These are phyloP conservation scores for Plicaturopsis crispa DNA, from an alignment of 768 basidiomycete genomes.

Conservation along the genomic window DNA sequence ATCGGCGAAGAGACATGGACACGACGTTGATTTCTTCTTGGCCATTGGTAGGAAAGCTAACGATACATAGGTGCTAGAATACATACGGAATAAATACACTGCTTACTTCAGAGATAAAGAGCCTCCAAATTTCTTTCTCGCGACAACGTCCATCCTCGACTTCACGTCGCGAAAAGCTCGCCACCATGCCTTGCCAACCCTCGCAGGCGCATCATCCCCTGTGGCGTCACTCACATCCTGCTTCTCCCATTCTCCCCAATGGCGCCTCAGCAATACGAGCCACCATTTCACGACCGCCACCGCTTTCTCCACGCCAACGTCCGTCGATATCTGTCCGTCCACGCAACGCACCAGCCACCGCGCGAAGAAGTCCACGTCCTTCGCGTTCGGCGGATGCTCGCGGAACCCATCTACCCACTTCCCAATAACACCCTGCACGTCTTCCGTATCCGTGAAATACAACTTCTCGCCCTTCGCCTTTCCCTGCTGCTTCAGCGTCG, in stretches of 20 bases:
- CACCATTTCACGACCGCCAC: slow-evolving; percentile 77
- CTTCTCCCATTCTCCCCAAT: slow-evolving; percentile 54
- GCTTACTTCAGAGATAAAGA: slow-evolving; percentile 49
- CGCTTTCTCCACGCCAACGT: slow-evolving; percentile 64
- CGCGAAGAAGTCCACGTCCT: slow-evolving; percentile 70
- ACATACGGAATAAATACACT: not conserved
- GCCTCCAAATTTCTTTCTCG: slow-evolving; percentile 67
- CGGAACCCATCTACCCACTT: slow-evolving; percentile 66
- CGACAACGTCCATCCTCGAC: slow-evolving; percentile 54
- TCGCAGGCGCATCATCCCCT: slow-evolving; percentile 19
- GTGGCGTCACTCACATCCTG: slow-evolving; percentile 20
- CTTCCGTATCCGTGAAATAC: slow-evolving; percentile 54
- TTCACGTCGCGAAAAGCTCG: slow-evolving; percentile 65
- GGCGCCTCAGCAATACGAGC: slow-evolving; percentile 58
- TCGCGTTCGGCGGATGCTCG: slow-evolving; percentile 55
- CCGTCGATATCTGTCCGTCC: slow-evolving; percentile 44
- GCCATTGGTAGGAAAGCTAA: slow-evolving; percentile 39
- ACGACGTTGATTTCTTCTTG: slow-evolving; percentile 41
- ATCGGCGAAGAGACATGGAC: slow-evolving; percentile 21
- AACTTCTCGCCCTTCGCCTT: slow-evolving; percentile 45
- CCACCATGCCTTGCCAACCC: slow-evolving; percentile 76
- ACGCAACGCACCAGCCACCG: slow-evolving; percentile 67
- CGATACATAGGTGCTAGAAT: not conserved
- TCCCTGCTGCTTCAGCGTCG: slow-evolving; percentile 50
- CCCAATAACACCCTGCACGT: slow-evolving; percentile 66